Evolutionary conservation across 495 filamentous ascomycete genomes (phyloP), one percentile per base, ranked within the genome.

Genomic region (Symbiotaphrina buchneri): DNA sequence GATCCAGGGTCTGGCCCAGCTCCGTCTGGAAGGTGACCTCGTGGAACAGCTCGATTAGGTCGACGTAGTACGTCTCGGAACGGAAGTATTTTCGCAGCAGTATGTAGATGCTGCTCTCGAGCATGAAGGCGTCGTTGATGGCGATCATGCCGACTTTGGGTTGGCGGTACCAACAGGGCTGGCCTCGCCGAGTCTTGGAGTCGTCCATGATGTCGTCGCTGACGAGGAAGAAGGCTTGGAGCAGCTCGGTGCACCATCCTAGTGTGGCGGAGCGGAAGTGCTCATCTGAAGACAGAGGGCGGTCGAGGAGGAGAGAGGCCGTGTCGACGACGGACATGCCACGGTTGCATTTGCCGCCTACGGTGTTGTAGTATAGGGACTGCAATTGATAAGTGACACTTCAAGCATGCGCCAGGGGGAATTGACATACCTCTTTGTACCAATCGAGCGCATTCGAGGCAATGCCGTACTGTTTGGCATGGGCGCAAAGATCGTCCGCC

Each of bases 131-230:
- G 48, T 97, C 87, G 60, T 97, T 97, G 62, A 97, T 93, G 45
- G 87, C 90, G 43, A 93, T 62, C 67, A 81, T 75, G 42, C 84
- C 83, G 15, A 97, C 87, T 18, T 71, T 63, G 21, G 79, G 69
- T 30, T 80, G 65, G 28, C 68, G 69, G 58, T 92, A 97, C 87
- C 87, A 97, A 61, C 87, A 97, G 2, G 87, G 83, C 52, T 71
- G 65, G 33, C 83, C 81, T 38, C 87, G 80, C 23, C 87, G 78
- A 24, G 87, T 97, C 52, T 87, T 82, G 39, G 75, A 84, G 43
- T 62, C 48, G 59, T 97, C 87, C 87, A 97, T 97, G 42, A 95
- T 92, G 54, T 97, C 87, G 53, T 97, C 87, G 38, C 81, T 82
- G 41, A 97, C 87, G 31, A 97, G 68, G 66, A 97, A 97, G 68